Conservation (phyloP, 768 basidiomycete genomes). For the Auricularia sp. region DNA sequence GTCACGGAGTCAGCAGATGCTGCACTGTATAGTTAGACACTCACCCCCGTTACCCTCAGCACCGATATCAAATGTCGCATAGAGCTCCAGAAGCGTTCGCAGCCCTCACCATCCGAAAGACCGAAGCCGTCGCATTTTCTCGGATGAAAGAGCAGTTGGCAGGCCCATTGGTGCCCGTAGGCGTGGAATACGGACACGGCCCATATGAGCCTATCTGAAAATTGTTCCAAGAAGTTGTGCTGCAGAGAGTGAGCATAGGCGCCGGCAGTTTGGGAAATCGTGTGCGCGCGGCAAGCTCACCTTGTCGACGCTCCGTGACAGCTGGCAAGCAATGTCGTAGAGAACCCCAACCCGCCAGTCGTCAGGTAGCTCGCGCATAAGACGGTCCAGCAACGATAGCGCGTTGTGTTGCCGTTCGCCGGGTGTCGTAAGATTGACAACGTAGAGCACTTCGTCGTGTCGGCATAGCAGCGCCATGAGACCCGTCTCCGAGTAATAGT, state of each 20-base stretch:
- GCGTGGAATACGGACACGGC: constrained; percentile 30
- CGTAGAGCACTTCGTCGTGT: constrained; percentile 17
- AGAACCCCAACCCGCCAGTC: constrained; percentile 16
- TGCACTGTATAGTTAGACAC: constrained; percentile 5
- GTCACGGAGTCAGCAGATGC: no score
- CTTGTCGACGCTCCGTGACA: constrained; percentile 19
- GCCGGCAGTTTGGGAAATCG: constrained; percentile 7
- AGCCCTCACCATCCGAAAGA: constrained; percentile 26
- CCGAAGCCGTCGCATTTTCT: constrained; percentile 21
- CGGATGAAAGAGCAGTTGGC: constrained; percentile 27
- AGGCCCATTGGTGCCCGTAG: constrained; percentile 29
- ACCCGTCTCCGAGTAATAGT: constrained; percentile 9
- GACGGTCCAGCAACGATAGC: constrained; percentile 23
- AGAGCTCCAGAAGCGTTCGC: constrained; percentile 25
- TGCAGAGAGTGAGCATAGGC: neutral
- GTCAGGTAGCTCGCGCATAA: constrained; percentile 21
- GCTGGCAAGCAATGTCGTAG: constrained; percentile 29
- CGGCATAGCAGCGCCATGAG: constrained; percentile 11
- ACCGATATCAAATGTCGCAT: constrained; percentile 26
- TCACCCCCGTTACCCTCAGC: constrained; percentile 22
- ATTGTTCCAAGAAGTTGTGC: no score
- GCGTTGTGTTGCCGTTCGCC: constrained; percentile 31
- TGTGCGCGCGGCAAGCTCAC: constrained; percentile 3
- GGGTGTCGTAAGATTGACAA: constrained; percentile 31
- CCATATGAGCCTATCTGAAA: constrained; percentile 15